These are phyloP conservation scores for Punctularia strigosozonata DNA, from an alignment of 768 basidiomycete species.

Conservation along the genomic window DNA sequence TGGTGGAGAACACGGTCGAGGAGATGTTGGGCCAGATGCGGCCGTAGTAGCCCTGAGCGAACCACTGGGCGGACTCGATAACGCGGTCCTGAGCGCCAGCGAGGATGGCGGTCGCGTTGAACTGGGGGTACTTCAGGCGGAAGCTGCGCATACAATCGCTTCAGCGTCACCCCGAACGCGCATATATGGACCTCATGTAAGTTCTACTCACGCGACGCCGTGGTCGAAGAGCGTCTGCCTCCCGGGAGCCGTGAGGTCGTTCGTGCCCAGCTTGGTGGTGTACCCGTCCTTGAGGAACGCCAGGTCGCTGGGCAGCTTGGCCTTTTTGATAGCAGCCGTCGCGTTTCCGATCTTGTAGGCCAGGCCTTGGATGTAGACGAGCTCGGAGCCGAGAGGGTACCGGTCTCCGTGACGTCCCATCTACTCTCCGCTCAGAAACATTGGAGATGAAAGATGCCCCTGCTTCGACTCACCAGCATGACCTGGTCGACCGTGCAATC, in stretches of 20 bases:
- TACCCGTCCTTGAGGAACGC: constrained; percentile 27
- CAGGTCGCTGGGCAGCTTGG: constrained; percentile 20
- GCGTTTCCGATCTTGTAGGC: constrained; percentile 18
- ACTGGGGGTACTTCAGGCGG: constrained; percentile 18
- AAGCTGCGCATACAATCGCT: constrained; percentile 10
- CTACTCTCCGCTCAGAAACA: constrained; percentile 11
- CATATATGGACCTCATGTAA: background rate
- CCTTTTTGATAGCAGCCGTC: constrained; percentile 13
- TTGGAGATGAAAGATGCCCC: no score
- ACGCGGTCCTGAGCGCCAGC: constrained; percentile 23
- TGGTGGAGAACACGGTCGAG: constrained; percentile 17
- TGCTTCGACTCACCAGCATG: constrained; percentile 19
- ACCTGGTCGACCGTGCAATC: constrained; percentile 29
- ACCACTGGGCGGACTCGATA: constrained; percentile 30
- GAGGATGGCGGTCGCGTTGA: constrained; percentile 14
- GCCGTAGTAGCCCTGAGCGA: constrained; percentile 27
- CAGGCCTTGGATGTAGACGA: constrained; percentile 21
- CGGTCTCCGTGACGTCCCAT: constrained; percentile 31
- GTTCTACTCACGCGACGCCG: constrained; percentile 25
- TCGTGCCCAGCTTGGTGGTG: constrained; percentile 18
- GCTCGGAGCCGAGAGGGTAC: constrained; percentile 21
- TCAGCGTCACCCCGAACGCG: background rate
- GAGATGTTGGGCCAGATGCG: constrained; percentile 15
- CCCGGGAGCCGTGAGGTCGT: constrained; percentile 25
- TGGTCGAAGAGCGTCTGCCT: constrained; percentile 27